A percentile compares a stretch with the other conserved stretches of the same genome.
Conservation (phyloP, 2,329 filamentous ascomycete genomes). For the Tothia fuscella region DNA sequence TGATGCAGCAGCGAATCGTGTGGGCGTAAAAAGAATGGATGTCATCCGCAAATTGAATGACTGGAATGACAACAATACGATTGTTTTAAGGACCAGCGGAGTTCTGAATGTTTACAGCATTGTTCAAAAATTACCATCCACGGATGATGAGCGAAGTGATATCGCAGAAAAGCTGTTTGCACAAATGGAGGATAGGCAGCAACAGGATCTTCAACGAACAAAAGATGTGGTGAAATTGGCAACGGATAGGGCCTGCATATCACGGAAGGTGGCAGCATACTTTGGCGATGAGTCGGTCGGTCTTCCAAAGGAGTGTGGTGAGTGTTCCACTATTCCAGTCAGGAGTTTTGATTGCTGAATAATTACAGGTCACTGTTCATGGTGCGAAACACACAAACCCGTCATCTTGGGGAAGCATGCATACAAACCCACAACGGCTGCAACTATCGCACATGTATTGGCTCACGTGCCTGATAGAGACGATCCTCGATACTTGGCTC, state of each 20-base stretch:
- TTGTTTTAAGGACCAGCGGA: slow-evolving; percentile 41
- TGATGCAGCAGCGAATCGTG: slow-evolving; percentile 23
- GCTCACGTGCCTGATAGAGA: slow-evolving; percentile 36
- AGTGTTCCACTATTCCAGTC: too few relatives aligned
- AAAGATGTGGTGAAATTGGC: slow-evolving; percentile 42
- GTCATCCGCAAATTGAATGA: slow-evolving; percentile 44
- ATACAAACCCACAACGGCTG: slow-evolving; percentile 27
- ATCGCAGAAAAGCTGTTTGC: slow-evolving; percentile 38
- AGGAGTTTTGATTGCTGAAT: too few relatives aligned
- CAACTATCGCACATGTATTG: slow-evolving; percentile 34
- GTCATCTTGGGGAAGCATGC: slow-evolving; percentile 28
- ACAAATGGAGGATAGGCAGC: slow-evolving; percentile 40
- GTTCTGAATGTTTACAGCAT: slow-evolving; percentile 45
- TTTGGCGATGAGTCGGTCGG: slow-evolving; percentile 43
- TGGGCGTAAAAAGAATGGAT: slow-evolving; percentile 31
- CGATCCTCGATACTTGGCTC: slow-evolving; percentile 47
- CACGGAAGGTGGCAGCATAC: slow-evolving; percentile 40
- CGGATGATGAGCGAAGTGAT: slow-evolving; percentile 28
- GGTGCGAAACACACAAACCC: slow-evolving; percentile 24
- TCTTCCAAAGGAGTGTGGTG: slow-evolving; percentile 37
- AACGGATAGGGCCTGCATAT: slow-evolving; percentile 41
- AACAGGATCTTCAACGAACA: slow-evolving; percentile 40
- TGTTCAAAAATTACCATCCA: slow-evolving; percentile 34
- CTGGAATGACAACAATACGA: slow-evolving; percentile 37
- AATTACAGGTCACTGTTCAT: slow-evolving; percentile 47